These are phyloP conservation scores for Cladochytrium replicatum DNA, from an alignment of 192 early-diverging fungal species.

Conservation along the genomic window DNA sequence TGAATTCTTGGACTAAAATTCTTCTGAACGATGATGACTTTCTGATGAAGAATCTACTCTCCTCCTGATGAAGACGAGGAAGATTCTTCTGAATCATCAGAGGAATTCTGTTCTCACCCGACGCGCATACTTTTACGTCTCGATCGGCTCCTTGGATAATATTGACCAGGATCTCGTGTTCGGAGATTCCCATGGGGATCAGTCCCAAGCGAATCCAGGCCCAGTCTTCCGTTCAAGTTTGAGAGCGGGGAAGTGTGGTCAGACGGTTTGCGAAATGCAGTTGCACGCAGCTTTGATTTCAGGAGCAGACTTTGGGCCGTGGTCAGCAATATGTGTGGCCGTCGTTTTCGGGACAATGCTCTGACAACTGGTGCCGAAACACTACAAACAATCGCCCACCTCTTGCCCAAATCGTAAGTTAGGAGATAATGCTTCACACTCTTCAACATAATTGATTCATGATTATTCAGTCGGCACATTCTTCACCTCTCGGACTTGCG, in stretches of 20 bases:
- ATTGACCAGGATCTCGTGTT: constrained; percentile 23
- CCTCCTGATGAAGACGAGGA: too few relatives aligned
- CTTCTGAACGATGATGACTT: too few relatives aligned
- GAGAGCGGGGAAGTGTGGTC: constrained; percentile 15
- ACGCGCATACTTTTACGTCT: constrained; percentile 26
- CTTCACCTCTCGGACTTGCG: constrained; percentile 19
- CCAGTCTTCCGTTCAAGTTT: constrained; percentile 11
- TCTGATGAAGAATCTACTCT: too few relatives aligned
- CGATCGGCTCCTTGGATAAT: constrained; percentile 18
- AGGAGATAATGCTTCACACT: too few relatives aligned
- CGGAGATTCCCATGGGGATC: constrained; percentile 5
- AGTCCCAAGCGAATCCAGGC: constrained; percentile 2
- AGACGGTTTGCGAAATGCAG: constrained; percentile 28
- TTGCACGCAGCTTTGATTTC: constrained; percentile 19
- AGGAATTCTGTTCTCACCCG: too few relatives aligned
- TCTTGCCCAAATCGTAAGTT: too few relatives aligned
- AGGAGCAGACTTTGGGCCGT: constrained; percentile 19
- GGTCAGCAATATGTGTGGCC: constrained; percentile 27
- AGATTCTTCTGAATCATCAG: too few relatives aligned
- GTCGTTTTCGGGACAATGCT: constrained; percentile 11
- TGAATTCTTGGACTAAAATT: too few relatives aligned
- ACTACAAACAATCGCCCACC: constrained; percentile 14
- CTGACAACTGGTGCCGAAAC: constrained; percentile 28
- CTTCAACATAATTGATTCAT: too few relatives aligned
- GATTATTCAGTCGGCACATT: constrained; percentile 32